Percentiles rank a stretch among this genome's conserved stretches.
phyloP scores from a whole-genome alignment of 1,284 basidiomycete genomes.

The Irpex sp. region DNA sequence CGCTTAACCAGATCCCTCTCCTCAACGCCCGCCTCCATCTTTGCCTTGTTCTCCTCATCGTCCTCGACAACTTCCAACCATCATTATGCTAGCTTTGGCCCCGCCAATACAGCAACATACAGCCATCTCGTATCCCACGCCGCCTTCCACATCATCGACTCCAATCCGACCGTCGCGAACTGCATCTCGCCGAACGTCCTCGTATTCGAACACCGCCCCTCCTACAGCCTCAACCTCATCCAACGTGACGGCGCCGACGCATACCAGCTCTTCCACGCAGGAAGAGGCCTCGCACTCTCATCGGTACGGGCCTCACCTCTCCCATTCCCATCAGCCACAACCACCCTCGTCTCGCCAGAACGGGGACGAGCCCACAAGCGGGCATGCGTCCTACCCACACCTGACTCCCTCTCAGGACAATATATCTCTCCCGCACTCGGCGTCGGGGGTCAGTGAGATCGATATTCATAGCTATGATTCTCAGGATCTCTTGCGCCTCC shows the following conservation, averaged over 20 bases:
- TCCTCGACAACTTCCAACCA: neutral
- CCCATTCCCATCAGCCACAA: constrained; percentile 1
- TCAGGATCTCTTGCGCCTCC: constrained; percentile 75
- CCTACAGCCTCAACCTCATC: constrained; percentile 14
- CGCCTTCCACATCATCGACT: constrained; percentile 10
- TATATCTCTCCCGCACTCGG: constrained; percentile 3
- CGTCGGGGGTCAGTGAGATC: constrained; percentile 5
- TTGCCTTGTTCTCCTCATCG: constrained; percentile 3
- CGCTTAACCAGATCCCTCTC: neutral
- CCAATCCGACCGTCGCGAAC: constrained; percentile 14
- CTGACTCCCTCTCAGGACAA: constrained; percentile 2
- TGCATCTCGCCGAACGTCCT: constrained; percentile 11
- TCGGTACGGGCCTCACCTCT: constrained; percentile 6
- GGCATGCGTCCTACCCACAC: neutral
- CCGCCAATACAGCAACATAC: constrained; percentile 13
- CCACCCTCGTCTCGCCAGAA: constrained; percentile 6
- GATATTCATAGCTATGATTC: constrained; percentile 68
- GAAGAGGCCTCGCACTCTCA: constrained; percentile 17
- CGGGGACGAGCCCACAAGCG: neutral
- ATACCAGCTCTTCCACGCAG: constrained; percentile 12
- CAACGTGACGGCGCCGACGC: constrained; percentile 13
- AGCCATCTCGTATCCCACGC: constrained; percentile 11
- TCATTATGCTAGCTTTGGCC: constrained; percentile 15
- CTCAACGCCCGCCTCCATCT: neutral
- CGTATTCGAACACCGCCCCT: constrained; percentile 7